Conservation (phyloP, 1,284 basidiomycete species). For the Dichomitus squalens region DNA sequence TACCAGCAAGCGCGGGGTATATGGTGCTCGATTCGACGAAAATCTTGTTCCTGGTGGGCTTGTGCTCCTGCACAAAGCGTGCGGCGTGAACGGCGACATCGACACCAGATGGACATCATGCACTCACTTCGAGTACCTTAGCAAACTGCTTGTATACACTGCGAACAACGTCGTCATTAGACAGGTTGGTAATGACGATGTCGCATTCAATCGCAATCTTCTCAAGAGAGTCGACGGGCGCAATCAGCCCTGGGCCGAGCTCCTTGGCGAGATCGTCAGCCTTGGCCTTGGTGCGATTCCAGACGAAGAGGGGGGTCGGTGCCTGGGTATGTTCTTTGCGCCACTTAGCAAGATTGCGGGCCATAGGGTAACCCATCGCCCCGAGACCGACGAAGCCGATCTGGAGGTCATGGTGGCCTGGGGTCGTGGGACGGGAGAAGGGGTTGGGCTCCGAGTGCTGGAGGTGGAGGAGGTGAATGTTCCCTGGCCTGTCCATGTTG, state of each 20-base stretch:
- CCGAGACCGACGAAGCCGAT: conserved; percentile 72
- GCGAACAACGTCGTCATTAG: conserved; percentile 75
- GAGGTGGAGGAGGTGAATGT: conserved; percentile 18
- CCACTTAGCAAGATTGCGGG: conserved; percentile 69
- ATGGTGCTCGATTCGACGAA: conserved; percentile 86
- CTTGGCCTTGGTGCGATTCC: conserved; percentile 68
- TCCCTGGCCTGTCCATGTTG: conserved; percentile 10
- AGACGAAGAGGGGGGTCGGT: conserved; percentile 57
- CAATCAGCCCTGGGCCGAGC: conserved; percentile 52
- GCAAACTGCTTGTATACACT: conserved; percentile 68
- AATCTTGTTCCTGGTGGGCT: conserved; percentile 55
- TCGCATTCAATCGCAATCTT: conserved; percentile 73
- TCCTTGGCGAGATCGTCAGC: conserved; percentile 57
- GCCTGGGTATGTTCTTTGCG: conserved; percentile 38
- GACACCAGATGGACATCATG: neutral
- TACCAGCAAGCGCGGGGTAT: conserved; percentile 75
- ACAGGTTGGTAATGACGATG: conserved; percentile 79
- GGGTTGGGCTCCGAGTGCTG: conserved; percentile 37
- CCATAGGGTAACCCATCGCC: conserved; percentile 76
- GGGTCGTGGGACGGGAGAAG: conserved; percentile 61
- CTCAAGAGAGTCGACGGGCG: conserved; percentile 52
- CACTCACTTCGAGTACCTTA: conserved; percentile 50
- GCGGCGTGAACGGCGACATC: neutral
- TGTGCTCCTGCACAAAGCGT: conserved; percentile 2
- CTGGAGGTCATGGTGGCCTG: conserved; percentile 39